phyloP scores from a whole-genome alignment of 148 eudicot species.

The Salicornia ramosissima region DNA sequence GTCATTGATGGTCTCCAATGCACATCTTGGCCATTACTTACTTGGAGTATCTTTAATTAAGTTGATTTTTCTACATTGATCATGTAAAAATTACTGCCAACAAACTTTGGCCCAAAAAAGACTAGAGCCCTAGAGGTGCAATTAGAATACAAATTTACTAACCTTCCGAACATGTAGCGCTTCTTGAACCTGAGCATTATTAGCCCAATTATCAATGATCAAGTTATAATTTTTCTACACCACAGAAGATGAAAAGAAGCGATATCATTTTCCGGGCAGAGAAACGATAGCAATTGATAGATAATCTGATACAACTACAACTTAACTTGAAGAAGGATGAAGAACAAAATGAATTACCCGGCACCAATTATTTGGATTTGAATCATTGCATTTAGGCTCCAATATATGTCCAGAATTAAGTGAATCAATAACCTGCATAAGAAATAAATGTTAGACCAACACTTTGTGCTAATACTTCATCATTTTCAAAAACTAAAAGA shows the following conservation, averaged over 20 bases:
- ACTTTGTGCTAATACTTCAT: background rate
- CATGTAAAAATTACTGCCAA: too few relatives aligned
- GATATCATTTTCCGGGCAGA: background rate
- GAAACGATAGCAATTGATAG: too few relatives aligned
- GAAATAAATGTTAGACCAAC: background rate
- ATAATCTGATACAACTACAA: background rate
- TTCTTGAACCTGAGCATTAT: conserved; percentile 4
- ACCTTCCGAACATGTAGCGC: conserved; percentile 14
- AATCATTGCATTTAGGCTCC: conserved; percentile 4
- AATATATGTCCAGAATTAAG: background rate
- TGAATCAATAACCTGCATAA: background rate
- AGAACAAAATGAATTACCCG: conserved; percentile 8
- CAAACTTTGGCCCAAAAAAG: too few relatives aligned
- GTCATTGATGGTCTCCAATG: too few relatives aligned
- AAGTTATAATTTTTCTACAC: conserved; percentile 4
- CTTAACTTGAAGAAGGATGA: background rate
- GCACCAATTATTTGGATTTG: background rate
- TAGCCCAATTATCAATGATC: conserved; percentile 12
- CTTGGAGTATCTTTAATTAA: too few relatives aligned
- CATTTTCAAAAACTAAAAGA: background rate
- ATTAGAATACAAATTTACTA: background rate
- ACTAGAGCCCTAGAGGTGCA: too few relatives aligned
- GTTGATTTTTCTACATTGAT: too few relatives aligned
- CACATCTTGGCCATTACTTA: too few relatives aligned
- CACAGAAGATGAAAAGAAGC: background rate